Base-by-base conservation (phyloP, 176 grass and related monocot genomes). In the Areca catechu region DNA sequence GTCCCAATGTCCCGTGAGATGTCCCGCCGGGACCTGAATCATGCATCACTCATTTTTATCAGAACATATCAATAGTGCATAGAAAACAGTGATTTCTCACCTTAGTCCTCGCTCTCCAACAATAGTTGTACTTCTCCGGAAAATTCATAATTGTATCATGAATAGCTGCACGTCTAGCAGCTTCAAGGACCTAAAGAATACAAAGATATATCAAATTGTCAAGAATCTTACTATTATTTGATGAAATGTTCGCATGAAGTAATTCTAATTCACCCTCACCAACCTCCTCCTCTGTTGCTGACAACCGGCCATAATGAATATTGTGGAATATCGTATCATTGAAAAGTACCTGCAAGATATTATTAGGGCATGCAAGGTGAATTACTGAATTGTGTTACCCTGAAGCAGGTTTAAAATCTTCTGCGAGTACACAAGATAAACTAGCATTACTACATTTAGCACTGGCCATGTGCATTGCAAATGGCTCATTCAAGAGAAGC, bases 261-360 rank as follows among this genome's bases (percentile, higher is more conserved):
- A 58, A 48, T 59, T 7, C 34, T 43, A 12, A 43, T 43, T 43
- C 9, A 43, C 34, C 34, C 34, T 43, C 7, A 67, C 65, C 22
- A 62, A 98, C 93, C 87, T 98, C 93, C 70, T 92, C 93, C 54
- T 98, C 87, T 51, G 57, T 98, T 61, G 93, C 93, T 69, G 87
- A 83, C 67, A 98, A 83, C 28, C 66, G 80, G 2, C 87, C 93
- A 73, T 98, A 98, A 19, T 92, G 93, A 88, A 98, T 98, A 65
- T 98, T 98, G 72, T 92, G 88, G 69, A 80, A 92, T 85, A 98
- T 88, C 1, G 93, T 98, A 52, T 98, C 93, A 62, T 98, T 98
- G 68, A 98, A 98, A 77, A 98, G 87, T 70, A 98, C 93, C 93
- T 98, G 80, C 47, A 74, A 54, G 34, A 43, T 43, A 43, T 43